phyloP scores from a whole-genome alignment of 2,329 filamentous ascomycete genomes.

The Fusarium tupiense region DNA sequence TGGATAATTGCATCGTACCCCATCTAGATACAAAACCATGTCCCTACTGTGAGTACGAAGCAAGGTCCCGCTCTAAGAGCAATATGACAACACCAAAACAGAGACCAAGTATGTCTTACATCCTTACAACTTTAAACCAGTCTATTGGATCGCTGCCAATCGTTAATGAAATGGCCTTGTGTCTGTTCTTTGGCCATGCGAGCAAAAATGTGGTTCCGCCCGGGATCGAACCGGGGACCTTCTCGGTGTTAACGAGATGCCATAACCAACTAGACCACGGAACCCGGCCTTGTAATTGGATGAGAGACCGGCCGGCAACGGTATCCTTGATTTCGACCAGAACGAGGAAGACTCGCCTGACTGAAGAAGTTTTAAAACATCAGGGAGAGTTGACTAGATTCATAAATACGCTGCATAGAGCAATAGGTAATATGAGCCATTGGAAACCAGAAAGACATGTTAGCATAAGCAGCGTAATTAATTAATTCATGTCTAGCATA shows the following conservation, averaged over 20 bases:
- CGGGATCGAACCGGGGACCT: background rate
- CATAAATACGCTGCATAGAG: too few relatives aligned
- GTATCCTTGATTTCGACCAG: fast-evolving
- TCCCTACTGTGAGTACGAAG: fast-evolving
- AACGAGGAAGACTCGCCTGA: fast-evolving
- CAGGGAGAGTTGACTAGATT: too few relatives aligned
- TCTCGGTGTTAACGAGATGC: background rate
- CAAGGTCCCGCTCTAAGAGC: fast-evolving
- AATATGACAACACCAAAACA: background rate
- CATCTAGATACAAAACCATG: fast-evolving
- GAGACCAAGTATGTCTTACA: fast-evolving
- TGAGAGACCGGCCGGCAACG: fast-evolving
- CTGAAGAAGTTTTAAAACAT: fast-evolving
- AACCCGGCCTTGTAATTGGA: background rate
- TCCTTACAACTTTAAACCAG: background rate
- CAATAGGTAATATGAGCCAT: fast-evolving
- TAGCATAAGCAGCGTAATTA: too few relatives aligned
- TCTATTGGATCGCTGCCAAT: background rate
- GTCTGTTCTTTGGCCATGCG: fast-evolving
- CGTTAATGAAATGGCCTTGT: background rate
- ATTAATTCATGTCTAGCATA: fast-evolving
- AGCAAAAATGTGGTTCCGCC: background rate
- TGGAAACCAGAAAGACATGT: background rate
- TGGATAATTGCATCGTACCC: too few relatives aligned
- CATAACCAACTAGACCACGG: constrained; percentile 1